These are phyloP conservation scores for Xylaria flabelliformis DNA, from an alignment of 495 filamentous ascomycete species.

Conservation along the genomic window DNA sequence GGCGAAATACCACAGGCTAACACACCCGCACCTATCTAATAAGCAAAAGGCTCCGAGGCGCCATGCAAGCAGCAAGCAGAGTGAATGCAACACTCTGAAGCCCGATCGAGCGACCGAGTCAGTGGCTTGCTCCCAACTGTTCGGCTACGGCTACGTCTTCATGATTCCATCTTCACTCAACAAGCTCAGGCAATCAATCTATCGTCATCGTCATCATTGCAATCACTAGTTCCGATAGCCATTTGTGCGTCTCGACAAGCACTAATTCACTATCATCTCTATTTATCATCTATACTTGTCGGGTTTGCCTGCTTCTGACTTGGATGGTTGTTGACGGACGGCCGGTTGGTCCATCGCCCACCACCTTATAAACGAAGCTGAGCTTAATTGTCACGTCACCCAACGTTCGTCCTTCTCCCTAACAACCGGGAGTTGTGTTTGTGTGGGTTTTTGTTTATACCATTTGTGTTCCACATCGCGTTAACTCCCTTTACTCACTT, in stretches of 20 bases:
- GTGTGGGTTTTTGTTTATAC: background rate
- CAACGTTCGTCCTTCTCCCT: background rate
- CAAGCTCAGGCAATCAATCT: slow-evolving; percentile 14
- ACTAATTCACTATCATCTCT: background rate
- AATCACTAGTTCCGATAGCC: background rate
- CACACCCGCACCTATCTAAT: slow-evolving; percentile 3
- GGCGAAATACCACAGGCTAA: slow-evolving; percentile 18
- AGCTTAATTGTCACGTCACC: slow-evolving; percentile 19
- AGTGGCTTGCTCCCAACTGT: slow-evolving; percentile 15
- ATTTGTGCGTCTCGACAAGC: background rate
- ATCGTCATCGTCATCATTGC: slow-evolving; percentile 6
- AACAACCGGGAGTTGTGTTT: background rate
- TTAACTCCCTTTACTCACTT: background rate
- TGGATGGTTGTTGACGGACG: background rate
- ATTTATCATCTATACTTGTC: background rate
- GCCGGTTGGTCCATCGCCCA: background rate
- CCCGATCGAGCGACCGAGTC: slow-evolving; percentile 15
- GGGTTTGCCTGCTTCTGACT: background rate
- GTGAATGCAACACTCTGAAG: background rate
- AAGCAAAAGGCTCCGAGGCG: slow-evolving; percentile 6
- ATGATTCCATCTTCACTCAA: slow-evolving; percentile 24
- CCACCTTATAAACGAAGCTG: slow-evolving; percentile 20
- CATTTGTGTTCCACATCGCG: background rate
- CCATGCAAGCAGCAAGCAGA: slow-evolving; percentile 23
- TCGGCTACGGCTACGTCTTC: slow-evolving; percentile 25